A percentile compares a stretch with the other conserved stretches of the same genome.
Evolutionary conservation across 305 asterid species (phyloP).

Genomic region (Solanum hybrid): DNA sequence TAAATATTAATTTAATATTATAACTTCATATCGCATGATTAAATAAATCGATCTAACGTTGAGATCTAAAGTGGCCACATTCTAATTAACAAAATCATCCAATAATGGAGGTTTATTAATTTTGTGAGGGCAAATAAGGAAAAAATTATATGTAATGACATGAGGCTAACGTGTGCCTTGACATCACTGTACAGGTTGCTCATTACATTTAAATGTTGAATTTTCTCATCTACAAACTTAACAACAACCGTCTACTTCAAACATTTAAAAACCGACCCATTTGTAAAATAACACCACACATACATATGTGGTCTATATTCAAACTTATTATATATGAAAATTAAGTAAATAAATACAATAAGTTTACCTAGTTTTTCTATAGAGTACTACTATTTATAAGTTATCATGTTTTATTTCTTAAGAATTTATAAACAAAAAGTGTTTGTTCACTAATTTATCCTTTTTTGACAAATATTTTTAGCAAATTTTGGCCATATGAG

Average conservation of each 20-base stretch:
- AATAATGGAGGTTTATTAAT: not conserved
- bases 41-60: not conserved
- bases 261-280: not conserved
- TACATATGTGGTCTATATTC: not conserved
- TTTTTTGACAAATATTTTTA: not conserved
- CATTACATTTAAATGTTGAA: not conserved
- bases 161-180: slow-evolving; percentile 14
- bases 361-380: not conserved
- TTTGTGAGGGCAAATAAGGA: not conserved
- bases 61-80: not conserved
- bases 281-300: not conserved
- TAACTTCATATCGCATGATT: not conserved
- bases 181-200: slow-evolving; percentile 10
- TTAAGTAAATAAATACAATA: not conserved
- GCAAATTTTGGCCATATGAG: not conserved
- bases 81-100: not conserved
- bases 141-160: slow-evolving; percentile 1
- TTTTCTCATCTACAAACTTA: not conserved
- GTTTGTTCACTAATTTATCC: not conserved
- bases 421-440: not conserved
- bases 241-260: not conserved
- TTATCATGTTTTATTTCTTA: not conserved
- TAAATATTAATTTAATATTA: not conserved
- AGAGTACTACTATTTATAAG: not conserved
- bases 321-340: not conserved